Percentiles rank a stretch among this genome's conserved stretches.
Evolutionary conservation across 2,329 filamentous ascomycete genomes (phyloP).

Genomic region (Cryphonectria parasitica): DNA sequence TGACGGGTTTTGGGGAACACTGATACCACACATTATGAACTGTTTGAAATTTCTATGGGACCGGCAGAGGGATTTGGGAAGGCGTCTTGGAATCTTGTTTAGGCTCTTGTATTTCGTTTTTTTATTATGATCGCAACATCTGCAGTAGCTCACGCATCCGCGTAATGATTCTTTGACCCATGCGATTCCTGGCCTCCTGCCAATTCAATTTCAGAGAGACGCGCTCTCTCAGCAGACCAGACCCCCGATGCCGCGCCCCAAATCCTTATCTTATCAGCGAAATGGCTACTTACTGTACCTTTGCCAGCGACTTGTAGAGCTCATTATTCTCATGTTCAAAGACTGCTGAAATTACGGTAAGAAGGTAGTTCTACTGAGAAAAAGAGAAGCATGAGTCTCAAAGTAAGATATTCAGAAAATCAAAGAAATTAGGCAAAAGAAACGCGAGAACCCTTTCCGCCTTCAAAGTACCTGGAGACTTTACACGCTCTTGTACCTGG

Average conservation of each 20-base stretch:
- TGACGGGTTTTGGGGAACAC: slow-evolving; percentile 7
- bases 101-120: background rate
- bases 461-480: background rate
- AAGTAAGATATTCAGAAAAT: background rate
- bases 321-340: background rate
- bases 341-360: background rate
- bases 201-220: background rate
- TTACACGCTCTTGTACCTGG: background rate
- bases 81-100: background rate
- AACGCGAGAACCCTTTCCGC: background rate
- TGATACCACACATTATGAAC: slow-evolving; percentile 11
- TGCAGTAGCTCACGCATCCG: background rate
- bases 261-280: slow-evolving; percentile 2
- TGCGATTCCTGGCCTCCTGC: background rate
- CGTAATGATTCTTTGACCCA: too few relatives aligned
- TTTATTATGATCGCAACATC: background rate
- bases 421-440: background rate
- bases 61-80: background rate
- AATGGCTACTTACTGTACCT: background rate
- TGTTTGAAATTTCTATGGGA: slow-evolving; percentile 11
- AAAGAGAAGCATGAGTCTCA: background rate
- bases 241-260: background rate
- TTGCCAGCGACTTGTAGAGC: background rate
- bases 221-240: background rate
- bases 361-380: background rate